Conservation (phyloP, 108 stramenopile species). For the Nitzschia putrida region DNA sequence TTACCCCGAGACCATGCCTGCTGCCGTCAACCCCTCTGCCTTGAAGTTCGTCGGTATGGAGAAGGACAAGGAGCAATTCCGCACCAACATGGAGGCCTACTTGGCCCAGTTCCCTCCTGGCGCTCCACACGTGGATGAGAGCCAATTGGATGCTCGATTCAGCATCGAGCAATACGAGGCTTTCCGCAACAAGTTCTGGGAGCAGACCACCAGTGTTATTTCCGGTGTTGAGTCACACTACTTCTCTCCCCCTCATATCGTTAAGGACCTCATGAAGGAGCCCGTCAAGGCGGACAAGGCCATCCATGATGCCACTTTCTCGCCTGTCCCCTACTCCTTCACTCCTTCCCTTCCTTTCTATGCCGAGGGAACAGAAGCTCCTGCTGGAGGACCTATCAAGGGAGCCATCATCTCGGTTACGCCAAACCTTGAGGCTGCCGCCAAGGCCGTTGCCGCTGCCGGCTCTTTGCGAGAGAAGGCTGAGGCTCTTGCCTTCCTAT, state of each 20-base stretch:
- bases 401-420: conserved; percentile 80
- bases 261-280: conserved; percentile 48
- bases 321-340: conserved; percentile 41
- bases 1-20: conserved; percentile 74
- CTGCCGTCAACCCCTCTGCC: conserved; percentile 63
- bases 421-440: conserved; percentile 65
- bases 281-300: conserved; percentile 46
- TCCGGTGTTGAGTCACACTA: conserved; percentile 70
- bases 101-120: conserved; percentile 74
- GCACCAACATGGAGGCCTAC: conserved; percentile 77
- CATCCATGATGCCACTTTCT: conserved; percentile 13
- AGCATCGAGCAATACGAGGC: conserved; percentile 74
- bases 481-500: conserved; percentile 78
- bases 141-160: conserved; percentile 64
- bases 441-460: conserved; percentile 58
- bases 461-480: conserved; percentile 70
- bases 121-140: conserved; percentile 63
- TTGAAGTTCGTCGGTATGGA: conserved; percentile 80
- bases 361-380: conserved; percentile 37
- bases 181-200: conserved; percentile 79
- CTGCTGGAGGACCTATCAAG: conserved; percentile 68
- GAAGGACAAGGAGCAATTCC: conserved; percentile 76
- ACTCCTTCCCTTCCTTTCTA: conserved; percentile 44
- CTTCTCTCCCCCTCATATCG: conserved; percentile 74
- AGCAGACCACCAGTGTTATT: conserved; percentile 76